Evolutionary conservation across 768 basidiomycete species (phyloP).

Genomic region (Hypholoma sublateritium): DNA sequence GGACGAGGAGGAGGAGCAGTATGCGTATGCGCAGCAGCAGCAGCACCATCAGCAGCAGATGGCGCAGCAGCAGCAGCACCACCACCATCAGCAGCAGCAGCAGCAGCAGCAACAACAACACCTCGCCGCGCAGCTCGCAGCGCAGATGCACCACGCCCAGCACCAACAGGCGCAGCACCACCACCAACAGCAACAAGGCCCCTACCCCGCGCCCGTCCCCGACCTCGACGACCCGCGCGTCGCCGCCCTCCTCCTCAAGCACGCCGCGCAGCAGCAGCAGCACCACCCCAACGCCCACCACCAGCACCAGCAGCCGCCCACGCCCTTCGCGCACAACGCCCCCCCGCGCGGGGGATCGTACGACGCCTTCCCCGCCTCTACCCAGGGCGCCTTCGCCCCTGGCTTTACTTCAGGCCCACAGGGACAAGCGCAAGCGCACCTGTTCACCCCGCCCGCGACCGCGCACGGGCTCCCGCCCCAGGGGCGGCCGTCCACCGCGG

Average conservation of each 20-base stretch:
- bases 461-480: background rate
- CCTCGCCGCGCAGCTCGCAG: background rate
- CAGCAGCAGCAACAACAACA: constrained; percentile 5
- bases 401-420: background rate
- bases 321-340: constrained; percentile 36
- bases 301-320: constrained; percentile 5
- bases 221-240: constrained; percentile 34
- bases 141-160: background rate
- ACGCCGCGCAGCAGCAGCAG: constrained; percentile 16
- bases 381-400: background rate
- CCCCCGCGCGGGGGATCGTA: constrained; percentile 8
- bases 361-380: constrained; percentile 3
- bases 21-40: constrained; percentile 23
- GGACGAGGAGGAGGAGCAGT: constrained; percentile 23
- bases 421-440: background rate
- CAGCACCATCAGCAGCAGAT: constrained; percentile 19
- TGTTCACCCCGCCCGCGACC: background rate
- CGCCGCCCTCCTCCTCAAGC: constrained; percentile 32
- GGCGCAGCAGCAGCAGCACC: constrained; percentile 14
- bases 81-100: background rate
- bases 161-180: background rate
- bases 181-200: background rate
- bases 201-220: constrained; percentile 15
- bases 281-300: background rate
- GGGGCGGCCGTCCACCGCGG: background rate